These are phyloP conservation scores for Dimargaris verticillata DNA, from an alignment of 192 early-diverging fungal genomes.

Conservation along the genomic window DNA sequence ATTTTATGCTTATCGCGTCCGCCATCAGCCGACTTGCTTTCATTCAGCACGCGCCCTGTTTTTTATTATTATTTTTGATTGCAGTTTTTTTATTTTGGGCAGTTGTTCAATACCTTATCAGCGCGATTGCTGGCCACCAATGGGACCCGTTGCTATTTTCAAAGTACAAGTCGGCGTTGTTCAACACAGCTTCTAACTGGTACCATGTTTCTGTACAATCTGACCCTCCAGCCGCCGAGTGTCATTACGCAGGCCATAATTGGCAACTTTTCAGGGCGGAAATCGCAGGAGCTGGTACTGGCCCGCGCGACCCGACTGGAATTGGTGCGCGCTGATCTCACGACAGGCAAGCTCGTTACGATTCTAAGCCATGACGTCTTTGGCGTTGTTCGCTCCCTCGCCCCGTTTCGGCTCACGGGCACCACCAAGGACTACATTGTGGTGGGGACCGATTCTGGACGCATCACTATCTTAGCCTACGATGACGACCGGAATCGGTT, in stretches of 20 bases:
- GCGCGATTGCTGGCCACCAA: no score
- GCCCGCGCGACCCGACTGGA: slow-evolving; percentile 59
- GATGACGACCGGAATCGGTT: slow-evolving; percentile 54
- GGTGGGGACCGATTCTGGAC: slow-evolving; percentile 78
- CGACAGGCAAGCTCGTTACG: slow-evolving; percentile 60
- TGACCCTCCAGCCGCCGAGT: slow-evolving; percentile 70
- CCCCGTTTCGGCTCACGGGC: slow-evolving; percentile 77
- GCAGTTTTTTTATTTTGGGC: no score
- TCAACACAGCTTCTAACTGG: neutral
- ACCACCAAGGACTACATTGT: slow-evolving; percentile 83
- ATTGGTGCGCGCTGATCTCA: slow-evolving; percentile 58
- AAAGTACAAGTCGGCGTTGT: no score
- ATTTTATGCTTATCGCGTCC: no score
- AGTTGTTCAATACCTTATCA: no score
- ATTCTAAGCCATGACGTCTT: slow-evolving; percentile 64
- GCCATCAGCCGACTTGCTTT: no score
- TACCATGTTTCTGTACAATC: slow-evolving; percentile 68
- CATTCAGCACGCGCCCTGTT: no score
- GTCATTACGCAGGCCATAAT: slow-evolving; percentile 59
- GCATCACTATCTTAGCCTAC: slow-evolving; percentile 81
- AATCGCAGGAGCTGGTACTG: slow-evolving; percentile 76
- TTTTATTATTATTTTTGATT: no score
- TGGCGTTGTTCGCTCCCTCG: slow-evolving; percentile 67
- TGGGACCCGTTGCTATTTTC: no score
- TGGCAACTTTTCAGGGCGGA: slow-evolving; percentile 86